Evolutionary conservation across 106 monocot genomes (phyloP), one percentile per base, ranked within the genome.

Genomic region (Amphibolis antarctica): DNA sequence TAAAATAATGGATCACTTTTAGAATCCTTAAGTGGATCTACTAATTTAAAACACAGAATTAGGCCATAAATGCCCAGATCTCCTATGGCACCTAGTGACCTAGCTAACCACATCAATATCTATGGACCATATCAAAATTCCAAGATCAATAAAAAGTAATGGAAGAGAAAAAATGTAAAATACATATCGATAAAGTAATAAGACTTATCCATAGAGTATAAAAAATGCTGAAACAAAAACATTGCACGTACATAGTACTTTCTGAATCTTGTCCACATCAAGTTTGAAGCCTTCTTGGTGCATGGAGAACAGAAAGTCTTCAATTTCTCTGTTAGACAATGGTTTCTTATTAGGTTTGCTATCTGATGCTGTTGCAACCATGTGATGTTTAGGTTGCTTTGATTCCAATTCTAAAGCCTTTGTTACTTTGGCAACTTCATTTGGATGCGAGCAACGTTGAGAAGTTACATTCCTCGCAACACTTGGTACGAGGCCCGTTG

Each of bases 201-300:
- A 49, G 49, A 14, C 17, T 14, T 49, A 49, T 49, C 7, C 7
- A 36, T 12, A 49, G 13, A 49, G 48, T 17, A 49, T 49, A 49
- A 49, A n/a, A 49, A 49, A 49, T 49, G 13, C 11, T 17, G n/a
- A 17, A 49, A 12, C 14, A n/a, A 14, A 15, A 29, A 2, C 5
- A 17, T 24, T 30, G 60, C 31, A 59, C 59, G 74, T 74, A 86
- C 93, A 74, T 65, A 89, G 78, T 72, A 81, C 79, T 54, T 81
- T 79, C 55, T 54, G 66, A 55, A 89, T 89, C 42, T 64, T 60
- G 24, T 72, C 76, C 69, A 49, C 81, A 69, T 79, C 83, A 29
- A 93, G 83, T 44, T 86, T 79, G 67, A 89, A 93, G 30, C 88
- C 88, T 53, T 88, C 83, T 45, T 83, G 81, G 26, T 89, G 81